phyloP scores from a whole-genome alignment of 1,284 basidiomycete genomes.

The Wallemia hederae region DNA sequence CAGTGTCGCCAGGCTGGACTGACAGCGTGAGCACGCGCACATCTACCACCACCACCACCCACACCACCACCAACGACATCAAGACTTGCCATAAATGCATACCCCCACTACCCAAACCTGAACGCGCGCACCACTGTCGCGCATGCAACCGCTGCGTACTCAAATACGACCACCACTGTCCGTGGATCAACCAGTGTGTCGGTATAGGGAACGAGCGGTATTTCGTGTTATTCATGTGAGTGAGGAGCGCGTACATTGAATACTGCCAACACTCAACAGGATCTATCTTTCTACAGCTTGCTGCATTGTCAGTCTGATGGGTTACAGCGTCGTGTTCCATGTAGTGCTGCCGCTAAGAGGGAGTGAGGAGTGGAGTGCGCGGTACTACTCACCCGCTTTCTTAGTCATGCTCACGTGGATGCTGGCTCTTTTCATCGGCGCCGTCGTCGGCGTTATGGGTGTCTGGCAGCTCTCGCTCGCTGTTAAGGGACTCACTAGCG shows the following conservation, averaged over 20 bases:
- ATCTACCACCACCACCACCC: not conserved
- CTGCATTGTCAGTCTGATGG: not conserved
- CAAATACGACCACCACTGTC: slow-evolving; percentile 9
- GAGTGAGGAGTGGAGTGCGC: not conserved
- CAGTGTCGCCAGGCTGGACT: not conserved
- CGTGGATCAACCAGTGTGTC: slow-evolving; percentile 50
- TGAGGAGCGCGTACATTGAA: not conserved
- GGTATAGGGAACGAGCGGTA: slow-evolving; percentile 54
- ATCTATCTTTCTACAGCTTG: not conserved
- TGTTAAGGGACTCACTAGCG: not conserved
- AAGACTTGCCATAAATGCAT: not conserved
- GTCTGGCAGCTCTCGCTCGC: not conserved
- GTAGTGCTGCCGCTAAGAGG: not conserved
- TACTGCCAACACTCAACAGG: not conserved
- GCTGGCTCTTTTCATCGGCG: not conserved
- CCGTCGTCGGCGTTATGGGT: not conserved
- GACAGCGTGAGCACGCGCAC: not conserved
- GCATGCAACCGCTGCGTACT: slow-evolving; percentile 9
- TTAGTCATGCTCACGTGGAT: not conserved
- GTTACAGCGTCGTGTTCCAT: not conserved
- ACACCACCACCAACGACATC: not conserved
- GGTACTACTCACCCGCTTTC: not conserved
- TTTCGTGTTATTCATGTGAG: slow-evolving; percentile 34
- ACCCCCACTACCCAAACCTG: not conserved
- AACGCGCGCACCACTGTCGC: not conserved